Evolutionary conservation across 495 filamentous ascomycete genomes (phyloP), one percentile per base, ranked within the genome.

Genomic region (Penicillium dipodomyicola): DNA sequence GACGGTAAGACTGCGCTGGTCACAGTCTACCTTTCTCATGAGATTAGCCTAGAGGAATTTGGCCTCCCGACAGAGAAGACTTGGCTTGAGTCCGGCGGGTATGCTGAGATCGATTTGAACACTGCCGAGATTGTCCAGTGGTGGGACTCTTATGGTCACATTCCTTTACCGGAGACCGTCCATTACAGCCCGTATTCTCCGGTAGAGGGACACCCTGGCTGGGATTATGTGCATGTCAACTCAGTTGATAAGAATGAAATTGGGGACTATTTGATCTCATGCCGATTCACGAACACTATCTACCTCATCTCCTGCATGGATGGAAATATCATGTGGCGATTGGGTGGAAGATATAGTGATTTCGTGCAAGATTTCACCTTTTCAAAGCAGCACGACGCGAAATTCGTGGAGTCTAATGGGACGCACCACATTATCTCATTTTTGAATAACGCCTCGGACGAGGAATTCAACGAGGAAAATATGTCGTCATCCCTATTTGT

Each of bases 201-300:
- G 4, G 49, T 60, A 1, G 62, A 67, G 39, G 63, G 42, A 25
- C 37, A 43, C 2, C 71, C 68, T 1, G 72, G 66, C 7, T 83
- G 79, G 78, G 81, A 87, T 59, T 84, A 82, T 64, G 81, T 84
- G 66, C 82, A 84, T 59, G 77, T 84, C 61, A 84, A 84, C 65
- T 77, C 79, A n/a, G 73, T 84, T 42, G 82, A 84, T 64, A 81
- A 82, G 65, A 77, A 81, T 59, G 56, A 54, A 6, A 65, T 72
- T 1, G 82, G 83, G 8, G 76, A 84, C 61, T 87, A 83, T 56
- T 55, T 85, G 22, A 74, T 87, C 39, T 85, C 83, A 0, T 72
- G 77, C 25, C 80, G 82, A 3, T 77, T 84, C 60, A 78, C 77
- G 22, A 77, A 78, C 60, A 74, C 80, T n/a, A 72, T 86, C 35